phyloP scores from a whole-genome alignment of 495 filamentous ascomycete species.

The Penicillium soppii region DNA sequence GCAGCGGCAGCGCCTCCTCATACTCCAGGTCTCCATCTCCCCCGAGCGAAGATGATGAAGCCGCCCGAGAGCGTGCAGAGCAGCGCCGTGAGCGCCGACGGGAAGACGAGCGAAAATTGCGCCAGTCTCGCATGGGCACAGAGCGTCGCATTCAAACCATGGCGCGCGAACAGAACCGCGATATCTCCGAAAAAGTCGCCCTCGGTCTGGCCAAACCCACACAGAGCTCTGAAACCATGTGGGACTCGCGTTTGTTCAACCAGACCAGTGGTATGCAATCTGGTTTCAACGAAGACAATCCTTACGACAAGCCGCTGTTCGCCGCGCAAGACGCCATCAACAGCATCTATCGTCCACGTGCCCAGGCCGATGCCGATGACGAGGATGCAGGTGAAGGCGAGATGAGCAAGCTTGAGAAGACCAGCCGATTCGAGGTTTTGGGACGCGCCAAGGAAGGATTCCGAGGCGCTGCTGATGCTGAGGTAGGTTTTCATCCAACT shows the following conservation, averaged over 20 bases:
- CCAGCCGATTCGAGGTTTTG: conserved; percentile 78
- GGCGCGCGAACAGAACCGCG: conserved; percentile 92
- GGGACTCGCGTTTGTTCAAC: conserved; percentile 94
- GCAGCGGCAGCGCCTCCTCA: conserved; percentile 54
- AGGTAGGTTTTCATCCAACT: conserved; percentile 54
- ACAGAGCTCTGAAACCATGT: conserved; percentile 86
- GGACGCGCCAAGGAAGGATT: conserved; percentile 86
- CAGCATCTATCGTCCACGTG: conserved; percentile 86
- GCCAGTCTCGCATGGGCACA: conserved; percentile 93
- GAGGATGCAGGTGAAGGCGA: conserved; percentile 80
- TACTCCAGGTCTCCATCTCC: conserved; percentile 57
- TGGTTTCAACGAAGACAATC: conserved; percentile 97
- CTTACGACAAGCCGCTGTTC: conserved; percentile 96
- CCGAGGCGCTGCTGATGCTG: conserved; percentile 82
- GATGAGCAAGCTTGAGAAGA: conserved; percentile 83
- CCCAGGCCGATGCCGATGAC: conserved; percentile 65
- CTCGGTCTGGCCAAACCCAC: conserved; percentile 94
- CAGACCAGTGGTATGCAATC: conserved; percentile 82
- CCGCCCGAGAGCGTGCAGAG: conserved; percentile 69
- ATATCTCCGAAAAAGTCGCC: conserved; percentile 97
- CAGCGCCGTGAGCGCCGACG: conserved; percentile 73
- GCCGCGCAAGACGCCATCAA: conserved; percentile 94
- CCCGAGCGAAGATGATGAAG: conserved; percentile 64
- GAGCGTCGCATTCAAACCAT: conserved; percentile 87
- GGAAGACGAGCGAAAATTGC: conserved; percentile 84